phyloP scores from a whole-genome alignment of 495 filamentous ascomycete species.

The Terfezia boudieri region DNA sequence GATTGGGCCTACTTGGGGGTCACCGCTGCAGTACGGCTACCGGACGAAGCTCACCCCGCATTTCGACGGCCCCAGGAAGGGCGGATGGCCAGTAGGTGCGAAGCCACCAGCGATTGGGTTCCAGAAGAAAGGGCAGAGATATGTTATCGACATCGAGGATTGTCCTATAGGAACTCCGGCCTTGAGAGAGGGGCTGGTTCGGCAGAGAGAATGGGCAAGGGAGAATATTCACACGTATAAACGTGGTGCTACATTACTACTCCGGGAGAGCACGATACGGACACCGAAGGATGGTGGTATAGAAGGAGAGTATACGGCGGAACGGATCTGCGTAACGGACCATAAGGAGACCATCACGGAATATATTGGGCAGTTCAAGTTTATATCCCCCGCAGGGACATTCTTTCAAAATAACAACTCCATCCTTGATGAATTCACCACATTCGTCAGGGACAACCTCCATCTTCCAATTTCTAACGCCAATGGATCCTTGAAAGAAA shows the following conservation, averaged over 20 bases:
- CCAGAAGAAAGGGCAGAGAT: slow-evolving; percentile 47
- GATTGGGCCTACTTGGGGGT: slow-evolving; percentile 66
- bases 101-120: slow-evolving; percentile 71
- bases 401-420: slow-evolving; percentile 99
- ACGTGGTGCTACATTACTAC: slow-evolving; percentile 64
- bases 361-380: slow-evolving; percentile 64
- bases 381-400: slow-evolving; percentile 69
- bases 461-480: slow-evolving; percentile 24
- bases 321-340: slow-evolving; percentile 72
- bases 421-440: slow-evolving; percentile 63
- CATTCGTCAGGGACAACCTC: slow-evolving; percentile 69
- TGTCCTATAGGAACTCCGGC: slow-evolving; percentile 84
- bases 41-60: slow-evolving; percentile 93
- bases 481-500: slow-evolving; percentile 1
- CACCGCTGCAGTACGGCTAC: slow-evolving; percentile 76
- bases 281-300: slow-evolving; percentile 27
- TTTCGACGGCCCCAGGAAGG: slow-evolving; percentile 44
- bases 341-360: slow-evolving; percentile 58
- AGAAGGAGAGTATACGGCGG: slow-evolving; percentile 33
- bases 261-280: slow-evolving; percentile 66
- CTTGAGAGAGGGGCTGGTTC: slow-evolving; percentile 50
- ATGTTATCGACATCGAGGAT: slow-evolving; percentile 81
- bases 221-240: slow-evolving; percentile 48
- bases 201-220: slow-evolving; percentile 46
- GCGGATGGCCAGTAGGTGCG: slow-evolving; percentile 18